Conservation (phyloP, 805 yeast genomes). For the Candida suzukii region DNA sequence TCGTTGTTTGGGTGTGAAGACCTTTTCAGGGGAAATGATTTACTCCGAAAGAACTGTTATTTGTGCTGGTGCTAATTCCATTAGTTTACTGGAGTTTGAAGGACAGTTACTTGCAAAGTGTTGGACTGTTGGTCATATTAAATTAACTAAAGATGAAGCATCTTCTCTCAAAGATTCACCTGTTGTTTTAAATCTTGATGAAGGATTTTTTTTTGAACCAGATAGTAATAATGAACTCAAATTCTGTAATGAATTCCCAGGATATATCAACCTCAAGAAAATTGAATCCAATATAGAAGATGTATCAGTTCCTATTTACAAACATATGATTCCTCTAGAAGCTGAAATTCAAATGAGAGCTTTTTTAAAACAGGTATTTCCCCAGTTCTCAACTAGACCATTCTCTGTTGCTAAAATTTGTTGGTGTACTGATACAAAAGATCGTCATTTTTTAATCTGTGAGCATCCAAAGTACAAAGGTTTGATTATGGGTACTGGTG, state of each 20-base stretch:
- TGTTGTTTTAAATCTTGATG: constrained; percentile 29
- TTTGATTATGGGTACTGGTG: constrained; percentile 16
- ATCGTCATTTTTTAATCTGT: constrained; percentile 15
- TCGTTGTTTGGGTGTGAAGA: constrained; percentile 20
- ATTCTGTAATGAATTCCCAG: constrained; percentile 34
- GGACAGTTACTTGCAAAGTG: constrained; percentile 31
- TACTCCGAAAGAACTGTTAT: constrained; percentile 24
- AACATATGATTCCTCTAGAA: constrained; percentile 23
- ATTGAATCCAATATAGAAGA: neutral
- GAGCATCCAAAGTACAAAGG: constrained; percentile 13
- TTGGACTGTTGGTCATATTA: constrained; percentile 35
- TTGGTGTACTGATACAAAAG: constrained; percentile 23
- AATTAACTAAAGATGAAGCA: constrained; percentile 27
- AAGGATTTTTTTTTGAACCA: constrained; percentile 37
- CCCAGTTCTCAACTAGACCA: constrained; percentile 22
- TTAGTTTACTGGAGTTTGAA: constrained; percentile 26
- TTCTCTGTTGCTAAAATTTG: constrained; percentile 21
- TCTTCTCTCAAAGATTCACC: constrained; percentile 24
- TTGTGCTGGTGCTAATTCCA: constrained; percentile 33
- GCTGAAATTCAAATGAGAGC: constrained; percentile 26
- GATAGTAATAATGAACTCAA: constrained; percentile 28
- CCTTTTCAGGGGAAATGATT: constrained; percentile 19
- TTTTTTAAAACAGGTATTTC: constrained; percentile 26
- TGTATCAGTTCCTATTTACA: constrained; percentile 25
- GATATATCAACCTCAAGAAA: constrained; percentile 21